Base-by-base conservation (phyloP, 2,329 filamentous ascomycete species). In the Cyclaneusma minus region DNA sequence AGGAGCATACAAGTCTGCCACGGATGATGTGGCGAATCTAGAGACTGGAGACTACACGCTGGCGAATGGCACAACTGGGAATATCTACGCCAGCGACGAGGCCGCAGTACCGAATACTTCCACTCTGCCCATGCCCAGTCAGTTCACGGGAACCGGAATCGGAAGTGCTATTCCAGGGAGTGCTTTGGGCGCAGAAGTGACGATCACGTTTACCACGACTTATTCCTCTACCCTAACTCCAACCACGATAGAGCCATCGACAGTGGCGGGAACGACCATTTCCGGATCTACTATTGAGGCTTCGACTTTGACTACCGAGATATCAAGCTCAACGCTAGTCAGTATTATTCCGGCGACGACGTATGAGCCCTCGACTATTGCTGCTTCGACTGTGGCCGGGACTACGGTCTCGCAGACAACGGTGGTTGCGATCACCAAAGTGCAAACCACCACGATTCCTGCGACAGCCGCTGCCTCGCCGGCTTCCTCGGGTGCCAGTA, bases 131-230 rank as follows among this genome's bases (percentile, higher is more conserved):
- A 47, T 61, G 6, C 58, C 58, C 4, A 49, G 49, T 2, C 56
- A 57, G 22, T 62, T 46, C 33, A 63, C 59, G 1, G 55, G 47
- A 10, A 47, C 47, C 1, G 59, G 59, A 9, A 49, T 57, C 3
- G 59, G 58, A 5, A 50, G 43, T 11, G 57, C 56, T 0, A 56
- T 64, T 21, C 58, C 59, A 0, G 48, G 49, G 0, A 52, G 48
- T 6, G 51, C 48, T 22, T 40, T 63, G 7, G 60, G 54, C 10
- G 49, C 45, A 7, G 29, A 49, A 7, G 34, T 51, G 4, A 48
- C 49, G 1, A 38, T 46, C 16, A 56, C 41, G 1, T 39, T 35
- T 18, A 39, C 34, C 3, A 41, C 37, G 1, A 44, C 40, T 1
- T 8, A 41, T 6, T 26, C 35, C 1, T 30, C 22, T 2, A 35